Evolutionary conservation across 2,329 filamentous ascomycete species (phyloP).

Genomic region (Colletotrichum viniferum): DNA sequence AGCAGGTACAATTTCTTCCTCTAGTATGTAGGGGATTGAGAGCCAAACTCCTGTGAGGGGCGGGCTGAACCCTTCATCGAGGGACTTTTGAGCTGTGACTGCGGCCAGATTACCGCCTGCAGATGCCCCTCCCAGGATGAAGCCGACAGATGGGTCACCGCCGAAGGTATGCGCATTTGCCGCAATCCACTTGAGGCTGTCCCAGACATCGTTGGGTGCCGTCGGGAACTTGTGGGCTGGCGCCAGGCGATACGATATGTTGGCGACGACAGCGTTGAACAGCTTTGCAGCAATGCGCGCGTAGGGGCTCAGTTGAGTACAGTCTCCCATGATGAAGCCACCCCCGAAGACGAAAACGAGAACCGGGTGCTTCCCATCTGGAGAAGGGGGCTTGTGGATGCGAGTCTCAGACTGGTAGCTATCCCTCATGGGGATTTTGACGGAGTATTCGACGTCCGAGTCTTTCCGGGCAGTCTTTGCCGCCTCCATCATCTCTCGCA

Average conservation of each 20-base stretch:
- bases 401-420: not conserved
- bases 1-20: constrained; percentile 24
- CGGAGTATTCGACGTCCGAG: not conserved
- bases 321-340: not conserved
- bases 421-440: not conserved
- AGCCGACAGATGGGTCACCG: constrained; percentile 10
- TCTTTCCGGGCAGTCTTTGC: not conserved
- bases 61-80: not conserved
- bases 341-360: constrained; percentile 15
- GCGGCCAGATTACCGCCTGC: constrained; percentile 31
- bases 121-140: constrained; percentile 30
- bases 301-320: not conserved
- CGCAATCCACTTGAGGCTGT: constrained; percentile 26
- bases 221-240: constrained; percentile 49
- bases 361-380: not conserved
- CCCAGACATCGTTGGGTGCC: constrained; percentile 45
- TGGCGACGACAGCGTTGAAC: constrained; percentile 29
- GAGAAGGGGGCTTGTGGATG: not conserved
- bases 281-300: not conserved
- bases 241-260: constrained; percentile 51
- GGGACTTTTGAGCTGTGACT: not conserved
- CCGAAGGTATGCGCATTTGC: not conserved
- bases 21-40: not conserved
- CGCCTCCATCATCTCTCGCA: not conserved
- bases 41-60: constrained; percentile 4